Percentiles rank a stretch among this genome's conserved stretches.
Evolutionary conservation across 108 stramenopile genomes (phyloP).

Genomic region (Ochromonas danica): DNA sequence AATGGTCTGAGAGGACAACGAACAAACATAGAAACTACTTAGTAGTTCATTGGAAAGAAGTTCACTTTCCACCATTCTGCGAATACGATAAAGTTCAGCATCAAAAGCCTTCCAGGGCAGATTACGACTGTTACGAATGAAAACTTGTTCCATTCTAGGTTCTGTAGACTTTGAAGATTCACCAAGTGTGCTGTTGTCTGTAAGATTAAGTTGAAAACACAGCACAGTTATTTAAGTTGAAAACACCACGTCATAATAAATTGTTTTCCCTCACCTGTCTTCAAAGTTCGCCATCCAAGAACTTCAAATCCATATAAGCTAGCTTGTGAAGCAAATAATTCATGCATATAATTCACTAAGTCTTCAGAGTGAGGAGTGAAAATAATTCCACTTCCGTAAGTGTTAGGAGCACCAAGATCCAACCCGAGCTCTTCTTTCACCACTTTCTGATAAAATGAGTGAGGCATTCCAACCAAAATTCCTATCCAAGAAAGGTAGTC

Average conservation of each 20-base stretch:
- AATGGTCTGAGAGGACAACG: constrained; percentile 75
- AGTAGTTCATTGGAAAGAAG: not conserved
- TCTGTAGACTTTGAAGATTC: constrained; percentile 82
- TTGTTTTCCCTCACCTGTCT: constrained; percentile 50
- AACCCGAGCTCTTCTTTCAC: constrained; percentile 70
- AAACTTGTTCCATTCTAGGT: constrained; percentile 83
- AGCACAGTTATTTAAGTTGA: too few species aligned
- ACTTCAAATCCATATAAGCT: constrained; percentile 66
- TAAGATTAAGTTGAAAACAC: too few species aligned
- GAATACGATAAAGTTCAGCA: constrained; percentile 81
- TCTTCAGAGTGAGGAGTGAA: constrained; percentile 84
- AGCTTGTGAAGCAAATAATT: constrained; percentile 54
- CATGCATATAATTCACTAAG: constrained; percentile 41
- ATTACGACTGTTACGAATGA: constrained; percentile 77
- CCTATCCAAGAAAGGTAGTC: constrained; percentile 74
- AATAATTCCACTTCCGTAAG: constrained; percentile 88
- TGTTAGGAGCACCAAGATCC: constrained; percentile 72
- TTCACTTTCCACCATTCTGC: constrained; percentile 53
- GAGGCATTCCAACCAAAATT: constrained; percentile 91
- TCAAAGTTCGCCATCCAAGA: constrained; percentile 80
- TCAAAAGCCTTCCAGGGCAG: constrained; percentile 77
- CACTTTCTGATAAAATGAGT: constrained; percentile 81
- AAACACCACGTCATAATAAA: not conserved
- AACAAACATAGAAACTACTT: constrained; percentile 79
- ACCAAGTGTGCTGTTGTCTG: constrained; percentile 81